Evolutionary conservation across 495 filamentous ascomycete species (phyloP).

Genomic region (Umbilicaria muhlenbergii): DNA sequence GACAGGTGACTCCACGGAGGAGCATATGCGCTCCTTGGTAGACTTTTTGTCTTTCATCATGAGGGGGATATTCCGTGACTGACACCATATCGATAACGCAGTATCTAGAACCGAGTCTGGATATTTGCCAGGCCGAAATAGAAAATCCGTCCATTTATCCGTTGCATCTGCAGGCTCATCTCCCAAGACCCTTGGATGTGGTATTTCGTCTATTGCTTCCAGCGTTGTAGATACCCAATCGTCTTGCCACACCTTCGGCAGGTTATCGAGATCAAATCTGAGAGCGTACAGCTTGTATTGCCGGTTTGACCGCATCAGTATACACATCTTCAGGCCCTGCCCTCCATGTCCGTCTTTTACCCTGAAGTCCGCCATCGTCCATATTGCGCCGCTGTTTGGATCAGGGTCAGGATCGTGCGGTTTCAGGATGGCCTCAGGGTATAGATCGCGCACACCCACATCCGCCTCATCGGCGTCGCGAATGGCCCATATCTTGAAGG

Average conservation of each 20-base stretch:
- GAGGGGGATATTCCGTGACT: slow-evolving; percentile 27
- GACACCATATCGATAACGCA: slow-evolving; percentile 58
- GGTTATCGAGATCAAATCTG: slow-evolving; percentile 34
- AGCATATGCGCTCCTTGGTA: slow-evolving; percentile 52
- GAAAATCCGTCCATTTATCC: slow-evolving; percentile 55
- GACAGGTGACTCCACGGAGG: slow-evolving; percentile 48
- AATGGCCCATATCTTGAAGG: slow-evolving; percentile 92
- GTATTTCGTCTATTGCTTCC: slow-evolving; percentile 39
- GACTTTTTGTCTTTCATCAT: slow-evolving; percentile 30
- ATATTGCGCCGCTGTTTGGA: slow-evolving; percentile 60
- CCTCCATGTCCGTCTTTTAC: slow-evolving; percentile 36
- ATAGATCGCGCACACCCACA: slow-evolving; percentile 54
- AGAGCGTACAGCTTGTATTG: slow-evolving; percentile 40
- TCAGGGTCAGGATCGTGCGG: slow-evolving; percentile 52
- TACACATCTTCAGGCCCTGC: slow-evolving; percentile 18
- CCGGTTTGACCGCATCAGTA: too few species aligned
- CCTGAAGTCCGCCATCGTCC: slow-evolving; percentile 76
- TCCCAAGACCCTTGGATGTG: slow-evolving; percentile 34
- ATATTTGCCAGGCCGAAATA: slow-evolving; percentile 71
- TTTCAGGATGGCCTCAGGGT: slow-evolving; percentile 40
- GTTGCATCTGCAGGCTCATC: slow-evolving; percentile 48
- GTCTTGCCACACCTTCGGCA: slow-evolving; percentile 42
- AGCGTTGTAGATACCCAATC: slow-evolving; percentile 59
- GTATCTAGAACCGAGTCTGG: slow-evolving; percentile 65
- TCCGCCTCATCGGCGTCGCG: slow-evolving; percentile 44